These are phyloP conservation scores for Venturia effusa DNA, from an alignment of 2,329 filamentous ascomycete genomes.

Conservation along the genomic window DNA sequence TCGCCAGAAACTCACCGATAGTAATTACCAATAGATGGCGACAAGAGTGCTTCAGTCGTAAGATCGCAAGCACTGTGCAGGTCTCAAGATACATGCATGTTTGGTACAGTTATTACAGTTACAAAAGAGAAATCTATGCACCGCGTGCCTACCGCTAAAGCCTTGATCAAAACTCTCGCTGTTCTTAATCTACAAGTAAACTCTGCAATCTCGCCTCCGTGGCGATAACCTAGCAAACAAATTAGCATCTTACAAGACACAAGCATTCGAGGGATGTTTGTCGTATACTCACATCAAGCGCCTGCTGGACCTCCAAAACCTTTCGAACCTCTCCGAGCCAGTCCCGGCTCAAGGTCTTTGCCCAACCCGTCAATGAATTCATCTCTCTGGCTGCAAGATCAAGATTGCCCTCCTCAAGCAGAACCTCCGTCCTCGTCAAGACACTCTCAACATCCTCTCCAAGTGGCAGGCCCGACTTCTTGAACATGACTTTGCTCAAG, in stretches of 20 bases:
- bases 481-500: slow-evolving; percentile 90
- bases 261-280: background rate
- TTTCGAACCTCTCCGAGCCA: slow-evolving; percentile 87
- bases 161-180: background rate
- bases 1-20: too few relatives aligned
- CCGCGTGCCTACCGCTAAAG: background rate
- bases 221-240: slow-evolving; percentile 58
- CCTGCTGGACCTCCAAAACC: slow-evolving; percentile 90
- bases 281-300: slow-evolving; percentile 68
- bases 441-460: slow-evolving; percentile 92
- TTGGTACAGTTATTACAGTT: slow-evolving; percentile 4
- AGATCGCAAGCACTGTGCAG: background rate
- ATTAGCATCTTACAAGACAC: background rate
- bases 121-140: background rate
- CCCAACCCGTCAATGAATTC: slow-evolving; percentile 88
- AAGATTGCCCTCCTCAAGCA: slow-evolving; percentile 85
- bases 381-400: slow-evolving; percentile 90
- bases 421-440: slow-evolving; percentile 75
- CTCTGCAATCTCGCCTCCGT: slow-evolving; percentile 85
- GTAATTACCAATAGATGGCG: background rate
- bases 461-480: slow-evolving; percentile 69
- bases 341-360: slow-evolving; percentile 85
- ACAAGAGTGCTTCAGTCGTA: background rate
- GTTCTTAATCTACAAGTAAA: slow-evolving; percentile 63
- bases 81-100: background rate